These are phyloP conservation scores for Pleurotus ostreatus DNA, from an alignment of 768 basidiomycete genomes.

Conservation along the genomic window DNA sequence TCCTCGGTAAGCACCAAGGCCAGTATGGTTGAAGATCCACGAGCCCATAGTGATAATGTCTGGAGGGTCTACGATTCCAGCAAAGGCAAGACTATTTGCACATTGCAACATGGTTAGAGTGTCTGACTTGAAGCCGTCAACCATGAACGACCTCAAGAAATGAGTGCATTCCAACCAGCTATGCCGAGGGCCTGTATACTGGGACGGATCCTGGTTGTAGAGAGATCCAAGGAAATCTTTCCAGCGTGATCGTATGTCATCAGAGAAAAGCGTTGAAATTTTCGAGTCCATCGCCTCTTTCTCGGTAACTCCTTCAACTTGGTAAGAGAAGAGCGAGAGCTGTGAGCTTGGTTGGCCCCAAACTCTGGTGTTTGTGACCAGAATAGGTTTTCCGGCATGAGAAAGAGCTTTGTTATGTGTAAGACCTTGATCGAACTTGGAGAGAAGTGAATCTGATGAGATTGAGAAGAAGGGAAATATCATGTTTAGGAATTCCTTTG, in stretches of 20 bases:
- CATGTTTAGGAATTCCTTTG: not conserved
- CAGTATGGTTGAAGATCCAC: not conserved
- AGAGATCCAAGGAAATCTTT: not conserved
- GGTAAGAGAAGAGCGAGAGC: not conserved
- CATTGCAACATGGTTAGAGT: not conserved
- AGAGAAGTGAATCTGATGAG: too few species aligned
- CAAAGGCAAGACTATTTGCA: not conserved
- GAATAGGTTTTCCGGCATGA: not conserved
- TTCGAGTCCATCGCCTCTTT: not conserved
- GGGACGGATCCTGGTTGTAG: not conserved
- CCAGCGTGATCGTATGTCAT: not conserved
- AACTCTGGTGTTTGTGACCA: not conserved
- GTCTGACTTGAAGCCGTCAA: not conserved
- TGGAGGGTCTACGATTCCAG: not conserved
- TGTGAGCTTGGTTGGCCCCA: not conserved
- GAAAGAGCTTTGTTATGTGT: too few species aligned
- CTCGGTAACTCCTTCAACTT: not conserved
- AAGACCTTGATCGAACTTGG: too few species aligned
- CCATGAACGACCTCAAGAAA: not conserved
- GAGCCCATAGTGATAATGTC: not conserved
- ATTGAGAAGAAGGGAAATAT: too few species aligned
- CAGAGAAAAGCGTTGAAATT: not conserved
- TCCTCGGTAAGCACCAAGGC: not conserved
- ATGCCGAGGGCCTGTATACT: not conserved
- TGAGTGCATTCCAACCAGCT: not conserved